Evolutionary conservation across 257 asterid genomes (phyloP), one percentile per base, ranked within the genome.

Genomic region (Rubia yunnanensis): DNA sequence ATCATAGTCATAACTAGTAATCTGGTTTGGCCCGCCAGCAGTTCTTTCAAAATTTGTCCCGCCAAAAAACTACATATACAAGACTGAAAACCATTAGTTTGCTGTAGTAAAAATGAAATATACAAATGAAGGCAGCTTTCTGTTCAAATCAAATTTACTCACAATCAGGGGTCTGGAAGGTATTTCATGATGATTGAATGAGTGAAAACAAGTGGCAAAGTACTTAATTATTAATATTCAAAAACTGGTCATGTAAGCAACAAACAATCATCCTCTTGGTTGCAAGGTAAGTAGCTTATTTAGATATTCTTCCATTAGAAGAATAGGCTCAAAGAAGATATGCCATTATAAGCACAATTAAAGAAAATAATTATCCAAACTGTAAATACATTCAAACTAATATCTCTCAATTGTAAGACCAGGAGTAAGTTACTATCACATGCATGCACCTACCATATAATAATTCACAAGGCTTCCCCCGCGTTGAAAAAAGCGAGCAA

Each of bases 11-110:
- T 91, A 91, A 83, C 98, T 91, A 58, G 98, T 92, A 66, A 92
- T 85, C 75, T 78, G 78, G 72, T 80, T 83, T 72, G 98, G 98
- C 44, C 98, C 98, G 64, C 98, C 98, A 55, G 98, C 70, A 74
- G 95, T 85, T 68, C 98, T 88, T 61, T 85, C 98, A 60, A 92
- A 92, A 78, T 92, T 92, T 73, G 98, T 92, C 72, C 98, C 98
- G 48, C 98, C 98, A 85, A 86, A 89, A 77, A 85, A 92, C 98
- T 88, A 58, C 86, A 76, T 81, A 64, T 72, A 80, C 72, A 79
- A 56, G 67, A 73, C n/a, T 22, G 68, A 53, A 64, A 68, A 67
- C 73, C 69, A 61, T 55, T 66, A 49, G 23, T 60, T 65, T 65
- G 59, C 59, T 56, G 14, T 32, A 26, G 22, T 32, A 22, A 23